Evolutionary conservation across 306 rosid genomes (phyloP), one percentile per base, ranked within the genome.

Genomic region (Alnus glutinosa): DNA sequence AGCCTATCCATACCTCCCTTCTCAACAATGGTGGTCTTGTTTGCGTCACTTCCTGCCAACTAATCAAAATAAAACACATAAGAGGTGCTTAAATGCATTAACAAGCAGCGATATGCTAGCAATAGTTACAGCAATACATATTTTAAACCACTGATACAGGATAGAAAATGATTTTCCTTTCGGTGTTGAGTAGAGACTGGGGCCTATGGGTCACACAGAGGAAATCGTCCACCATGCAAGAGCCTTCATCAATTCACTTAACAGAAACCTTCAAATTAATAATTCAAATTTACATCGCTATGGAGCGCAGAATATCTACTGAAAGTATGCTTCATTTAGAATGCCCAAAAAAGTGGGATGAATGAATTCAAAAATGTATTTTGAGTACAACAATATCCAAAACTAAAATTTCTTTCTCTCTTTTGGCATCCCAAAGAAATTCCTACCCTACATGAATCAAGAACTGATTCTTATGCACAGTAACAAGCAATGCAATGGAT

Each of bases 21-120:
- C 84, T 90, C 97, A 67, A 92, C 92, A 83, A 95, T 89, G 75
- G 77, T 82, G 42, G 75, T 91, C 79, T 95, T 95, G 82, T 95
- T 95, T 32, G 86, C 2, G 50, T 92, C 98, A 76, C 98, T 95
- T 90, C 98, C 97, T 57, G 98, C 98, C 88, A 95, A 84, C 98
- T 92, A 77, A 86, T 81, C 75, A 59, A 75, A 42, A 70, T 62
- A 66, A 54, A 86, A 79, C 74, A 79, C 50, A 84, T 74, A 13
- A 90, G 75, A 71, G 47, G 75, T 44, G 72, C 50, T 58, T 39
- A 52, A 83, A 28, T 76, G 57, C 54, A 50, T 19, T n/a, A 50
- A 36, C 55, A 57, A 63, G 11, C 12, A 11, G 64, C 46, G 55
- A 2, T 52, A 75, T 64, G 47, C 48, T 64, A 7, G 11, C 2